Percentiles rank a stretch among this genome's conserved stretches.
Conservation (phyloP, 1,139 yeast genomes). For the Blastobotrys illinoisensis region DNA sequence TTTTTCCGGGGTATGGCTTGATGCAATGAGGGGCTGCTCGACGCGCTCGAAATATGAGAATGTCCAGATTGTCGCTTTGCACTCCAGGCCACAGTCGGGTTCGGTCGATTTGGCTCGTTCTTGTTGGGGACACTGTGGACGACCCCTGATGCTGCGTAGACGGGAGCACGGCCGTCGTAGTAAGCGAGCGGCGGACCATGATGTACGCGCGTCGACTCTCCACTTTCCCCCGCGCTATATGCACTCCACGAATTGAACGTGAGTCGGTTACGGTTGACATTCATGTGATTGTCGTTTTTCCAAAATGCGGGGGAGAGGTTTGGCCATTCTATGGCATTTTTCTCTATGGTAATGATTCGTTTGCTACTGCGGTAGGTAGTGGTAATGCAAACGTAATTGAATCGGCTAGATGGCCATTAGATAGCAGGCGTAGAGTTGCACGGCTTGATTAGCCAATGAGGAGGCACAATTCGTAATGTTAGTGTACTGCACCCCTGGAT, state of each 20-base stretch:
- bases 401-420: no score
- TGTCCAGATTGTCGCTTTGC: neutral
- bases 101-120: neutral
- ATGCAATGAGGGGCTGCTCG: neutral
- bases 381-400: no score
- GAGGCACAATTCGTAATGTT: no score
- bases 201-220: neutral
- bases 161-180: neutral
- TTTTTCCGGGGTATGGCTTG: neutral
- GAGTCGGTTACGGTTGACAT: neutral
- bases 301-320: no score
- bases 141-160: neutral
- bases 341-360: no score
- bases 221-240: neutral
- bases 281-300: neutral
- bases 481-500: no score
- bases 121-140: neutral
- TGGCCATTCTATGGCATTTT: no score
- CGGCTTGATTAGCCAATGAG: no score
- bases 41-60: neutral
- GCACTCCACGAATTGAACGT: neutral
- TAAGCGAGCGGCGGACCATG: neutral
- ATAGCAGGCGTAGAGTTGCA: no score
- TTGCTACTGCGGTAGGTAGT: no score
- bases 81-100: neutral